phyloP scores from a whole-genome alignment of 2,329 filamentous ascomycete species.

The Penicillium sp. region DNA sequence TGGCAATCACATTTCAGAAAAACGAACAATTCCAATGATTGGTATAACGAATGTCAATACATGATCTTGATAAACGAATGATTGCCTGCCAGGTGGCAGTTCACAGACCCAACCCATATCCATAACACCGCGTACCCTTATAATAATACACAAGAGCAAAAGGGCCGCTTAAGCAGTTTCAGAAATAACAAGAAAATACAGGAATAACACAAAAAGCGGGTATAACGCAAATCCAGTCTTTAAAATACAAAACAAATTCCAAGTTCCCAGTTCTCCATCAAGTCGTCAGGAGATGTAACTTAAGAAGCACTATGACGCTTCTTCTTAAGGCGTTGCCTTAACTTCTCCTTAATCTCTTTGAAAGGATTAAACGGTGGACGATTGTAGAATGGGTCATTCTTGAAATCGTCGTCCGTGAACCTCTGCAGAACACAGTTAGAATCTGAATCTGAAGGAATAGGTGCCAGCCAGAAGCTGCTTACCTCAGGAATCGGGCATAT shows the following conservation, averaged over 20 bases:
- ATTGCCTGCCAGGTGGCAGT: background rate
- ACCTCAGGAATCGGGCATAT: constrained; percentile 70
- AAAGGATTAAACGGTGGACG: constrained; percentile 28
- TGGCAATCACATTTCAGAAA: background rate
- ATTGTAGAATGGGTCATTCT: constrained; percentile 38
- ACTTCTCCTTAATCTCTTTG: constrained; percentile 23
- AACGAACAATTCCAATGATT: background rate
- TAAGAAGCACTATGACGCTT: constrained; percentile 16
- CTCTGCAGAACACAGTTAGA: constrained; percentile 27
- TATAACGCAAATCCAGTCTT: background rate
- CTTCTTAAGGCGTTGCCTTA: constrained; percentile 27
- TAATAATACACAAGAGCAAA: constrained; percentile 4
- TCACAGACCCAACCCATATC: background rate
- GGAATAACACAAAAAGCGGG: background rate
- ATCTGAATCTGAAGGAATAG: background rate
- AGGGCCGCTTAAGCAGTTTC: background rate
- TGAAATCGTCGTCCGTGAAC: constrained; percentile 40
- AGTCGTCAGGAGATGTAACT: background rate
- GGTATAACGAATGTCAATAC: no score
- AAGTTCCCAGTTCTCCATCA: no score
- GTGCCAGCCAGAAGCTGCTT: constrained; percentile 35
- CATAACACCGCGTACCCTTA: constrained; percentile 3
- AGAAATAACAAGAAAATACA: background rate
- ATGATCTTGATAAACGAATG: background rate
- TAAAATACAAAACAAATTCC: constrained; percentile 1